Evolutionary conservation across 1,139 yeast genomes (phyloP).

Genomic region (Debaryomycetaceae sp.): DNA sequence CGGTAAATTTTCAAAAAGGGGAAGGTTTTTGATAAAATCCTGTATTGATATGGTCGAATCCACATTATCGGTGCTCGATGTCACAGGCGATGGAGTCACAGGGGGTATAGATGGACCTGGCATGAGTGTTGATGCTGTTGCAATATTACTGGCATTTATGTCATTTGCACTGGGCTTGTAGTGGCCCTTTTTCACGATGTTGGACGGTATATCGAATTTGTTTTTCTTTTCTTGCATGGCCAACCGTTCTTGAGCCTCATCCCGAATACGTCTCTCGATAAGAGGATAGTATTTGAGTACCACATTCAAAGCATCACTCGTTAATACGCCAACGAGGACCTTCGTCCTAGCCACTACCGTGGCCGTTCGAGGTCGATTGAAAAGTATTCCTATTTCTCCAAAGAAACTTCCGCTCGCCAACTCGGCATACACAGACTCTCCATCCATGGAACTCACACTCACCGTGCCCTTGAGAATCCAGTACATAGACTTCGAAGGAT

Average conservation of each 20-base stretch:
- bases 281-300: slow-evolving; percentile 61
- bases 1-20: slow-evolving; percentile 58
- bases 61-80: slow-evolving; percentile 25
- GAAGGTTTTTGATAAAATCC: slow-evolving; percentile 54
- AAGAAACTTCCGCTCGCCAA: slow-evolving; percentile 66
- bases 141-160: slow-evolving; percentile 14
- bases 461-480: slow-evolving; percentile 77
- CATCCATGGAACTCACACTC: slow-evolving; percentile 70
- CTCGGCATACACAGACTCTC: slow-evolving; percentile 71
- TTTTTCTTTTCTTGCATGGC: slow-evolving; percentile 65
- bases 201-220: slow-evolving; percentile 17
- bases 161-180: slow-evolving; percentile 1
- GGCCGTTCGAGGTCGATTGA: slow-evolving; percentile 74
- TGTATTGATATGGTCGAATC: slow-evolving; percentile 55
- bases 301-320: slow-evolving; percentile 57
- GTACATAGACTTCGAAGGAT: slow-evolving; percentile 74
- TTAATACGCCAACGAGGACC: slow-evolving; percentile 64
- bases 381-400: slow-evolving; percentile 76
- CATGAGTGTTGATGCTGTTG: slow-evolving; percentile 17
- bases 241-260: slow-evolving; percentile 74
- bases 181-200: slow-evolving; percentile 1
- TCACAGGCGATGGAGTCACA: slow-evolving; percentile 4
- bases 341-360: slow-evolving; percentile 71
- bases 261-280: slow-evolving; percentile 66
- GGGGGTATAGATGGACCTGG: slow-evolving; percentile 30